Percentiles rank a stretch among this genome's conserved stretches.
Evolutionary conservation across 179 eudicot species (phyloP).

Genomic region (Patellifolia procumbens): DNA sequence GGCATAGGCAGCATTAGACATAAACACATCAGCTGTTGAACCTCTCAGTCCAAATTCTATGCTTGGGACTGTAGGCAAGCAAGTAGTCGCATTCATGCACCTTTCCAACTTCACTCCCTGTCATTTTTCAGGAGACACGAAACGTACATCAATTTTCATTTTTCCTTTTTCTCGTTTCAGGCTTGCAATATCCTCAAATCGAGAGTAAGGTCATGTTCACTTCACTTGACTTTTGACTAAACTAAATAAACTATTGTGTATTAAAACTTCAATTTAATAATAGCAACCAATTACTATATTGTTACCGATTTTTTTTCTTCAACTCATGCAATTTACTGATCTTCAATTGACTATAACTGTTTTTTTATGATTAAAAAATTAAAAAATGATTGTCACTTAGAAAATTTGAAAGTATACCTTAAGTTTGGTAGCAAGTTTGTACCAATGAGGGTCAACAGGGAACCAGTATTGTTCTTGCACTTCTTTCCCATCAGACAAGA

Average conservation of each 20-base stretch:
- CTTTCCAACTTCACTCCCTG: slow-evolving; percentile 45
- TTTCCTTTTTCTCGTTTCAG: too few relatives aligned
- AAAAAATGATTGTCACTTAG: too few relatives aligned
- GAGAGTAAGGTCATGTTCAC: too few relatives aligned
- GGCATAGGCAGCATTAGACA: slow-evolving; percentile 53
- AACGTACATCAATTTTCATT: neutral
- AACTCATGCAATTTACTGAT: too few relatives aligned
- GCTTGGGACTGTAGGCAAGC: slow-evolving; percentile 47
- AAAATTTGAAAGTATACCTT: slow-evolving; percentile 27
- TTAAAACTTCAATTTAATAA: too few relatives aligned
- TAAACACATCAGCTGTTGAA: slow-evolving; percentile 49
- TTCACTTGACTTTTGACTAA: too few relatives aligned
- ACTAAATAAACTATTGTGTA: too few relatives aligned
- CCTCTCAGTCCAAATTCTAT: slow-evolving; percentile 47
- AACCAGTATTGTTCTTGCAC: slow-evolving; percentile 56
- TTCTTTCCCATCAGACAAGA: slow-evolving; percentile 36
- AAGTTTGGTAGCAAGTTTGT: slow-evolving; percentile 42
- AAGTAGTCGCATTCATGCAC: slow-evolving; percentile 49
- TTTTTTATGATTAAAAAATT: too few relatives aligned
- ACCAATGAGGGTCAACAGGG: slow-evolving; percentile 52
- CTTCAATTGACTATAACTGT: too few relatives aligned
- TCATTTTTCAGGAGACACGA: neutral
- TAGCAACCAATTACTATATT: too few relatives aligned
- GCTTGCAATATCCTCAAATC: too few relatives aligned
- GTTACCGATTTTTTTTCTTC: too few relatives aligned